These are phyloP conservation scores for Fomitopsis betulina DNA, from an alignment of 1,284 basidiomycete genomes.

Conservation along the genomic window DNA sequence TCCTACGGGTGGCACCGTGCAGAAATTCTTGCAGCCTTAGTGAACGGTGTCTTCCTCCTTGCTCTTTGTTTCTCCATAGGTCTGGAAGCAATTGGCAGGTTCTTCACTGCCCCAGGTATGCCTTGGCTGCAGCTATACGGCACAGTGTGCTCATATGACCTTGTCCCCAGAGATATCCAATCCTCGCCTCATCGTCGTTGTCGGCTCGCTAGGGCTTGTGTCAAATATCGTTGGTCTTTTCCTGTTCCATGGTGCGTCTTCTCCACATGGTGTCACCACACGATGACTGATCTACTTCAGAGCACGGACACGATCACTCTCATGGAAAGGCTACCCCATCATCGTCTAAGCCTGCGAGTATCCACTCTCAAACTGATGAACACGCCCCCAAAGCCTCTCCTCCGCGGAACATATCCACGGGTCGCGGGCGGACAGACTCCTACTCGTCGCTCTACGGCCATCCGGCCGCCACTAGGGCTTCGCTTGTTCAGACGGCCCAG, in stretches of 20 bases:
- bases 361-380: constrained; percentile 16
- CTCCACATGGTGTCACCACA: not conserved
- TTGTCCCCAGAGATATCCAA: constrained; percentile 73
- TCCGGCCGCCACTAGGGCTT: constrained; percentile 85
- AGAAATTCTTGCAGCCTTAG: constrained; percentile 93
- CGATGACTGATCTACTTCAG: constrained; percentile 30
- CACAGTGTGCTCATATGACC: not conserved
- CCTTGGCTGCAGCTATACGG: constrained; percentile 1
- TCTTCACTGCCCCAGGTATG: constrained; percentile 80
- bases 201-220: constrained; percentile 85
- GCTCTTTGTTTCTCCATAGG: constrained; percentile 96
- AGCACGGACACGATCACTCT: constrained; percentile 62
- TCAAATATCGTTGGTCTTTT: constrained; percentile 94
- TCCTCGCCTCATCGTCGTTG: constrained; percentile 85
- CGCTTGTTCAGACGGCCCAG: constrained; percentile 84
- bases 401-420: constrained; percentile 6
- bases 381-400: constrained; percentile 15
- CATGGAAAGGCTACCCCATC: constrained; percentile 18
- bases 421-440: constrained; percentile 44
- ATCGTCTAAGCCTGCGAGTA: constrained; percentile 25
- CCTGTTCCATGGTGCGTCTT: constrained; percentile 84
- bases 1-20: constrained; percentile 98
- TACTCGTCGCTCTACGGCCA: constrained; percentile 69
- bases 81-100: constrained; percentile 89
- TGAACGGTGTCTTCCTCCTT: constrained; percentile 95